Conservation (phyloP, 1,139 yeast genomes). For the Keqinozyma sinolaborantium region DNA sequence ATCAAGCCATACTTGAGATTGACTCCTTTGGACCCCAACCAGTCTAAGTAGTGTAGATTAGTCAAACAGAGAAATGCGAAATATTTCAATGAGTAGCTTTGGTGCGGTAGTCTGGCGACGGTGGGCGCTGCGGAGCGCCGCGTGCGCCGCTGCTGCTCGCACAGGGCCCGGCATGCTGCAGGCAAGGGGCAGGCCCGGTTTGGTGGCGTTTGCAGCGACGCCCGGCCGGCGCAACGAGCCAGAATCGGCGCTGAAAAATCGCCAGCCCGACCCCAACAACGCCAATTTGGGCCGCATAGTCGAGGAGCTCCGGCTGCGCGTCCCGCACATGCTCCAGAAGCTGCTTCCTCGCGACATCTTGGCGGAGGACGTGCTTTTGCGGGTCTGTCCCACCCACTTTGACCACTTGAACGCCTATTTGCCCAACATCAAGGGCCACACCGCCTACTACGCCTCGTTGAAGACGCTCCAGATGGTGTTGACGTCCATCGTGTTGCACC, state of each 20-base stretch:
- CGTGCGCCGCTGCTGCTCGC: too few relatives aligned
- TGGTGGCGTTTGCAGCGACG: not conserved
- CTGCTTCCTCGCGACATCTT: conserved; percentile 49
- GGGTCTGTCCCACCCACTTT: conserved; percentile 60
- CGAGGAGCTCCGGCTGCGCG: conserved; percentile 45
- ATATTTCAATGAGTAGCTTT: too few relatives aligned
- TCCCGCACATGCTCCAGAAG: conserved; percentile 54
- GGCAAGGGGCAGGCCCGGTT: not conserved
- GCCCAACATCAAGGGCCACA: conserved; percentile 60
- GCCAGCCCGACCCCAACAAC: conserved; percentile 14
- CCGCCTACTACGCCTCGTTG: conserved; percentile 51
- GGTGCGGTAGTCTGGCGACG: too few relatives aligned
- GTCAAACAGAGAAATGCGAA: too few relatives aligned
- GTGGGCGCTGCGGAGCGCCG: too few relatives aligned
- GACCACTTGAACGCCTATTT: conserved; percentile 46
- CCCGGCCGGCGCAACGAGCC: not conserved
- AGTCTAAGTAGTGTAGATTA: conserved; percentile 1
- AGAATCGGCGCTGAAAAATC: conserved; percentile 1
- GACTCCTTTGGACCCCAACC: conserved; percentile 25
- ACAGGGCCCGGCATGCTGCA: not conserved
- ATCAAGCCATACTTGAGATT: conserved; percentile 71
- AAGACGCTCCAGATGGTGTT: conserved; percentile 54
- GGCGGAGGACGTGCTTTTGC: conserved; percentile 50
- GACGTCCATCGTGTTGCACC: conserved; percentile 52
- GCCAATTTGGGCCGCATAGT: conserved; percentile 64